Evolutionary conservation across 306 rosid genomes (phyloP), one percentile per base, ranked within the genome.

Genomic region (cucumber (Cucumis sativus)): DNA sequence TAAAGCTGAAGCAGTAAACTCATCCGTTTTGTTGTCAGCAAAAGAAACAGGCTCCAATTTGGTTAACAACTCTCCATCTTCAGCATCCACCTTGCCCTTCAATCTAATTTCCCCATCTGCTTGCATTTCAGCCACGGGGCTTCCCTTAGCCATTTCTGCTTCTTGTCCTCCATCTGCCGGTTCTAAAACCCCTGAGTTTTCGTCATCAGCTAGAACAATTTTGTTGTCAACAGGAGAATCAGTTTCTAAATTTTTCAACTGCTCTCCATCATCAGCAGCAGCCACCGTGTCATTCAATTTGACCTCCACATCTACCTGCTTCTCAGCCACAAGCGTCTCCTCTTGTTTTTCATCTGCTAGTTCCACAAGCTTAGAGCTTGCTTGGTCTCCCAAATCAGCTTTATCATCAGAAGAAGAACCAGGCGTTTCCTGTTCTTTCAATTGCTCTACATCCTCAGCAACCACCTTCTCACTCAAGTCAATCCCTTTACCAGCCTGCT

Each of bases 211-310:
- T 52, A 12, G 52, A 63, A 25, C 76, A 5, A 52, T 45, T 35
- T 43, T 17, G 6, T 21, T 41, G 1, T 66, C 66, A 1, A 20
- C 45, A 8, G 28, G 49, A 51, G 63, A 23, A 67, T n/a, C 63
- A 68, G n/a, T 63, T 41, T 67, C 70, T 16, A n/a, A 51, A 13
- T 25, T 5, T 23, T 56, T 63, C 9, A 54, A 40, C 1, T 43
- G 56, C 13, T 67, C 57, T 33, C 17, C 65, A 8, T 78, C 81
- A 60, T 57, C 79, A 8, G 52, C 79, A 8, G 49, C 84, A 77
- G 33, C 77, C 30, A 77, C 83, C 59, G 65, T 83, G 12, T 79
- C 78, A 52, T 84, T 75, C 80, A 80, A 45, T 40, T 81, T 71
- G 43, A 54, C 18, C 35, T 28, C 66, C 37, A 72, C 82, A 13